Conservation (phyloP, 208 protist genomes). For the Leishmania amazonensis region DNA sequence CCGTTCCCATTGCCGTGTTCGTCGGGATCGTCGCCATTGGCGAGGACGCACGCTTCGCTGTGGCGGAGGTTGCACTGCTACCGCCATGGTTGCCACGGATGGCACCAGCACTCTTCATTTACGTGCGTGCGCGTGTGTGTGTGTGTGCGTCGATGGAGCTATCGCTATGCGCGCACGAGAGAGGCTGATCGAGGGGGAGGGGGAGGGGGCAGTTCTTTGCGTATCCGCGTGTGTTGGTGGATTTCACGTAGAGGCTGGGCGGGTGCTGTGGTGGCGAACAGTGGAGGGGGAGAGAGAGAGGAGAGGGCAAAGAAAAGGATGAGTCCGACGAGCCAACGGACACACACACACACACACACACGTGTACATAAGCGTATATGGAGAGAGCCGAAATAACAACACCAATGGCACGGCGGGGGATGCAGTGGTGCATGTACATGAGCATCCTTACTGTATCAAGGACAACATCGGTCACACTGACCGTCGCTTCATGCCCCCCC, state of each 20-base stretch:
- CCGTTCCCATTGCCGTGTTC: conserved; percentile 15
- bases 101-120: background rate
- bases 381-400: background rate
- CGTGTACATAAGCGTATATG: background rate
- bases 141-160: background rate
- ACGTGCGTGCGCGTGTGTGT: background rate
- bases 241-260: background rate
- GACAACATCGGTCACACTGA: background rate
- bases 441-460: background rate
- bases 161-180: background rate
- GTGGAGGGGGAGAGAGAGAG: no score
- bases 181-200: background rate
- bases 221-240: background rate
- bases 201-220: background rate
- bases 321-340: background rate
- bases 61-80: background rate
- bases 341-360: background rate
- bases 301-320: background rate
- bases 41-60: conserved; percentile 21
- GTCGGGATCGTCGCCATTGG: conserved; percentile 26
- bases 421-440: background rate
- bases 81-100: background rate
- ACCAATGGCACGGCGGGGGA: background rate
- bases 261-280: background rate
- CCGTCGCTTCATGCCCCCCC: background rate